phyloP scores from a whole-genome alignment of 148 eudicot species.

The Camellia sinensis region DNA sequence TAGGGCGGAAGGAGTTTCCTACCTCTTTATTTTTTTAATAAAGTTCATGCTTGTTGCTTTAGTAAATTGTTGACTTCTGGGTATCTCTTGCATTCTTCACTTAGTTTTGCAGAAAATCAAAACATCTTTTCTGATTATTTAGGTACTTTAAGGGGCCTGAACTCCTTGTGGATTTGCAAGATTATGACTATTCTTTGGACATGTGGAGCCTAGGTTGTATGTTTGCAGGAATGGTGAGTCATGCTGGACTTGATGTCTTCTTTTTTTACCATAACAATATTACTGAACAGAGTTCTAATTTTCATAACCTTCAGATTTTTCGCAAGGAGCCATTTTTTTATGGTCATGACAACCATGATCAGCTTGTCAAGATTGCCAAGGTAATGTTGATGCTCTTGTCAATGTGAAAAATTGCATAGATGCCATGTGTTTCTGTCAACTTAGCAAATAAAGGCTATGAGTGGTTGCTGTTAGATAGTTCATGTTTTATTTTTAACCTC shows the following conservation, averaged over 20 bases:
- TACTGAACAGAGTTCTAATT: background rate
- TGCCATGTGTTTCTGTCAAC: background rate
- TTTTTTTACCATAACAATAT: background rate
- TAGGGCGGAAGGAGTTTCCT: background rate
- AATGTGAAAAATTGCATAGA: background rate
- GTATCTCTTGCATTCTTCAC: background rate
- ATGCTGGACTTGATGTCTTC: background rate
- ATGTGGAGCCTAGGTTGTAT: slow-evolving; percentile 48
- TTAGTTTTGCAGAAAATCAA: background rate
- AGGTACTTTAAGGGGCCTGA: slow-evolving; percentile 45
- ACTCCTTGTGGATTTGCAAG: slow-evolving; percentile 44
- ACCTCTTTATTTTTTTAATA: background rate
- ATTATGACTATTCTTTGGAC: slow-evolving; percentile 40
- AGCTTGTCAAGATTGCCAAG: slow-evolving; percentile 46
- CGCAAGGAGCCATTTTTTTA: slow-evolving; percentile 44
- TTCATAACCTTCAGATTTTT: slow-evolving; percentile 30
- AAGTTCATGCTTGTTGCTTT: background rate
- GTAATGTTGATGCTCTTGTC: slow-evolving; percentile 12
- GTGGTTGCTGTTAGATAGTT: background rate
- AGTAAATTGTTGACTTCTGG: background rate
- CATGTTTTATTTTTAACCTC: background rate
- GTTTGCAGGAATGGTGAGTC: slow-evolving; percentile 44
- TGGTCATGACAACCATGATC: slow-evolving; percentile 44
- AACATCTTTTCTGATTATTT: background rate
- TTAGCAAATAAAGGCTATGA: background rate